A percentile compares a stretch with the other conserved stretches of the same genome.
Evolutionary conservation across 257 asterid genomes (phyloP).

Genomic region (Hygrophila difformis): DNA sequence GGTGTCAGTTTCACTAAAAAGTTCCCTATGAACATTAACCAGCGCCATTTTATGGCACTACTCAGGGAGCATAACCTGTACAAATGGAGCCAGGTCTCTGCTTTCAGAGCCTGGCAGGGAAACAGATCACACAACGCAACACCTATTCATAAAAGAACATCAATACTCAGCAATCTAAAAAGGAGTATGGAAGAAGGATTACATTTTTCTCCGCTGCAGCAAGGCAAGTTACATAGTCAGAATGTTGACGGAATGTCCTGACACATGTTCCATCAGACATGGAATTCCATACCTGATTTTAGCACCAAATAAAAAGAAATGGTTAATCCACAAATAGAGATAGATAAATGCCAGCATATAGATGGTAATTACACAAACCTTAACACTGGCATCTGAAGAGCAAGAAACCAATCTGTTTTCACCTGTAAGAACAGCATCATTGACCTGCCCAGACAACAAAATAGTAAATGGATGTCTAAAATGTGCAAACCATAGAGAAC

Average conservation of each 20-base stretch:
- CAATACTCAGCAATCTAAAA: neutral
- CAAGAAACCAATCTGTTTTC: constrained; percentile 82
- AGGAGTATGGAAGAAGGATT: constrained; percentile 9
- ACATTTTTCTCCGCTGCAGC: constrained; percentile 90
- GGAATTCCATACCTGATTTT: constrained; percentile 67
- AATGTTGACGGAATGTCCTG: constrained; percentile 80
- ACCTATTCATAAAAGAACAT: no score
- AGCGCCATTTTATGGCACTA: no score
- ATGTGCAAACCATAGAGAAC: constrained; percentile 4
- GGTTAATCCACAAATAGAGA: neutral
- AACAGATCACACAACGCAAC: no score
- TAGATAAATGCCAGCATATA: neutral
- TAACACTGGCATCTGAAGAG: constrained; percentile 94
- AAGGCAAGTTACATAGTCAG: constrained; percentile 92
- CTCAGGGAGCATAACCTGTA: no score
- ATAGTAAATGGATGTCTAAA: constrained; percentile 17
- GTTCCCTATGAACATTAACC: no score
- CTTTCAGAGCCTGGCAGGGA: no score
- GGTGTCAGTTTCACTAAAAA: no score
- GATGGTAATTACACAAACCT: constrained; percentile 39
- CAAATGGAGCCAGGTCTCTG: no score
- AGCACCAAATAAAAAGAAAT: constrained; percentile 13
- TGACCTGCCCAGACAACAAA: constrained; percentile 49
- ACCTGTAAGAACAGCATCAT: constrained; percentile 75
- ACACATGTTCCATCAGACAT: constrained; percentile 66